Conservation (phyloP, 2,329 filamentous ascomycete species). For the Ophiostoma triangulosporum region DNA sequence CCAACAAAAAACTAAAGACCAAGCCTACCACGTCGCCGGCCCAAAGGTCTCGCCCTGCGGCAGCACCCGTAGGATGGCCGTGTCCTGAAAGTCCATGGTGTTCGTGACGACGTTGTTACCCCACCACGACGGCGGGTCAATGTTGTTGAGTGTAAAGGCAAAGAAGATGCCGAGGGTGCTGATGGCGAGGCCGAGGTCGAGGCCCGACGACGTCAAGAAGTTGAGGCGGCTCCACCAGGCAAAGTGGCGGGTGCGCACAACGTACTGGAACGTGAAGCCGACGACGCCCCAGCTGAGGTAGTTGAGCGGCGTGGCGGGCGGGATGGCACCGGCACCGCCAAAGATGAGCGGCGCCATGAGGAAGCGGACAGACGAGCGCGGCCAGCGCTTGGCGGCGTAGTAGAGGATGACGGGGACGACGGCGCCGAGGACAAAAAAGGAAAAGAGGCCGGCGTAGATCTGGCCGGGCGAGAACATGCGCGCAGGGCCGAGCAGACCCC, state of each 20-base stretch:
- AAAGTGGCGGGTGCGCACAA: slow-evolving; percentile 48
- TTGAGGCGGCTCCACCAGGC: slow-evolving; percentile 64
- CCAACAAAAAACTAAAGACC: no score
- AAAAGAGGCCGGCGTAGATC: slow-evolving; percentile 46
- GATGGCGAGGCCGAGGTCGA: slow-evolving; percentile 56
- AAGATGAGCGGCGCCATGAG: slow-evolving; percentile 51
- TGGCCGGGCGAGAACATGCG: slow-evolving; percentile 50
- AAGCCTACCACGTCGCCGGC: slow-evolving; percentile 35
- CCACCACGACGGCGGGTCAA: slow-evolving; percentile 55
- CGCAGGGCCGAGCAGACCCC: slow-evolving; percentile 51
- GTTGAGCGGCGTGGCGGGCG: slow-evolving; percentile 58
- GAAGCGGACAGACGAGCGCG: slow-evolving; percentile 34
- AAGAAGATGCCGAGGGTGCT: slow-evolving; percentile 58
- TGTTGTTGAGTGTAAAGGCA: slow-evolving; percentile 49
- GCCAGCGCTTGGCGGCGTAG: slow-evolving; percentile 34
- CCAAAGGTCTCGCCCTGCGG: slow-evolving; percentile 46
- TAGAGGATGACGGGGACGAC: slow-evolving; percentile 39
- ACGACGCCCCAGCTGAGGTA: slow-evolving; percentile 63
- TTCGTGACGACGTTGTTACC: slow-evolving; percentile 44
- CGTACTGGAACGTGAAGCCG: slow-evolving; percentile 57
- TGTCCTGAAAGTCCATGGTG: slow-evolving; percentile 48
- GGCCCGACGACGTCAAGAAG: slow-evolving; percentile 55
- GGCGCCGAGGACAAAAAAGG: slow-evolving; percentile 46
- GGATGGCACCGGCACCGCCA: slow-evolving; percentile 43
- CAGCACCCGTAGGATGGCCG: slow-evolving; percentile 42